These are phyloP conservation scores for Erysimum pusillum DNA, from an alignment of 441 rosid genomes.

Conservation along the genomic window DNA sequence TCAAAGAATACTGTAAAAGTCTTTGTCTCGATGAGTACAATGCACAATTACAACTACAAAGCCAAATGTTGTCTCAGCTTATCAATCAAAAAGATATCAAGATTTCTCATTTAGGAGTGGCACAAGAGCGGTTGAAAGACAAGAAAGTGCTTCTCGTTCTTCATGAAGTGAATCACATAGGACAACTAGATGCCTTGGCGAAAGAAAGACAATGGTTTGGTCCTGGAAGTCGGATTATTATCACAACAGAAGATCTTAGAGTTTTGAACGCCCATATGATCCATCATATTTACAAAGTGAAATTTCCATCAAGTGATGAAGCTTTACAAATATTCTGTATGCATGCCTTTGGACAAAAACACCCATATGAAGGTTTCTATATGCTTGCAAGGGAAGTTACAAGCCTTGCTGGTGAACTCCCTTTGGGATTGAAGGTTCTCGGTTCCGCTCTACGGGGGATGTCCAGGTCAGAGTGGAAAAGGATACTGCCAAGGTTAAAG, in stretches of 20 bases:
- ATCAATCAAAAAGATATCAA: not conserved
- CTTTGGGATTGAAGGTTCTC: not conserved
- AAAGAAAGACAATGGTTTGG: not conserved
- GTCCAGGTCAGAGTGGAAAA: not conserved
- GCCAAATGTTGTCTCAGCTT: not conserved
- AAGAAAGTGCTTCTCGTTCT: not conserved
- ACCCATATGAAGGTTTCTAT: not conserved
- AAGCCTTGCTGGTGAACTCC: not conserved
- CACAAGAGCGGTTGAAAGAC: not conserved
- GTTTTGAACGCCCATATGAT: not conserved
- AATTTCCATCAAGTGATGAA: not conserved
- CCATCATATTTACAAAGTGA: not conserved
- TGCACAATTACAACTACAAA: not conserved
- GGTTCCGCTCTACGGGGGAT: not conserved
- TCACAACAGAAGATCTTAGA: not conserved
- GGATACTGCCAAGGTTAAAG: not conserved
- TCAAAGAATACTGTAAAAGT: not conserved
- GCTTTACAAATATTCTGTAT: slow-evolving; percentile 2
- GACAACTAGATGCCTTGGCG: not conserved
- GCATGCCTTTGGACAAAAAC: not conserved
- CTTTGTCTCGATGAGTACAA: not conserved
- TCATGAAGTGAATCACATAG: not conserved
- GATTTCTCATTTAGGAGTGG: not conserved
- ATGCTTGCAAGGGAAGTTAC: not conserved
- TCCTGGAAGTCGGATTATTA: not conserved